Conservation (phyloP, 1,284 basidiomycete species). For the Ganoderma sp. region DNA sequence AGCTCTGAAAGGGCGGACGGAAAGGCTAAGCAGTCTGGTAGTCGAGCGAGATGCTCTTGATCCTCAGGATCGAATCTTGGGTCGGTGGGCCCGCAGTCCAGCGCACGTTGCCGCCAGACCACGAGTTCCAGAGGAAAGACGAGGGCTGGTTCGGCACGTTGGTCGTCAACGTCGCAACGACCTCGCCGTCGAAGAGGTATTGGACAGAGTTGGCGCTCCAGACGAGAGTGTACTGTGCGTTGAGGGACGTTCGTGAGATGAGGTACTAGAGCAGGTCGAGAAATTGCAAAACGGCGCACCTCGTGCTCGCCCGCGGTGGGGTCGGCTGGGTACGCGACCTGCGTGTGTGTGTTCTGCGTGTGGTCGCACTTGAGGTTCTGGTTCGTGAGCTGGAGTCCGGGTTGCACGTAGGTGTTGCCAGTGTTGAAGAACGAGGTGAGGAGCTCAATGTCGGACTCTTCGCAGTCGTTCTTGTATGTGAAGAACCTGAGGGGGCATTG, state of each 20-base stretch:
- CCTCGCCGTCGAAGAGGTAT: slow-evolving; percentile 9
- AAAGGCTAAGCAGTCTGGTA: slow-evolving; percentile 2
- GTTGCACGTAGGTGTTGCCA: slow-evolving; percentile 9
- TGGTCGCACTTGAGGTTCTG: slow-evolving; percentile 13
- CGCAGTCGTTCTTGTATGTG: slow-evolving; percentile 11
- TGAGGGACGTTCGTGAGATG: too few relatives aligned
- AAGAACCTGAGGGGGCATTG: not conserved
- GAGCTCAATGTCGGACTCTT: slow-evolving; percentile 14
- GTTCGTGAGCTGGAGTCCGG: slow-evolving; percentile 11
- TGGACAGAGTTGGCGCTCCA: slow-evolving; percentile 3
- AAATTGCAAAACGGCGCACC: not conserved
- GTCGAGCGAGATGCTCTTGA: slow-evolving; percentile 11
- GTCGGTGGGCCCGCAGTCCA: slow-evolving; percentile 11
- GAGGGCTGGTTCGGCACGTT: slow-evolving; percentile 10
- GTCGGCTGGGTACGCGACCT: slow-evolving; percentile 6
- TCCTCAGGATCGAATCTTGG: slow-evolving; percentile 8
- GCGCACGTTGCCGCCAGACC: slow-evolving; percentile 12
- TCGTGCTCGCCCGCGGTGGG: slow-evolving; percentile 10
- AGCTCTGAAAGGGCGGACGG: not conserved
- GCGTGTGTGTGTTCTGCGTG: slow-evolving; percentile 8
- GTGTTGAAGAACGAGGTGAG: slow-evolving; percentile 11
- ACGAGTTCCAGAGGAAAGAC: slow-evolving; percentile 16
- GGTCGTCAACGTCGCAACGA: slow-evolving; percentile 2
- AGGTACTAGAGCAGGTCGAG: too few relatives aligned
- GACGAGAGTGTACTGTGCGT: slow-evolving; percentile 8